Evolutionary conservation across 371 early-diverging fungal species (phyloP), one percentile per base, ranked within the genome.

Genomic region (Apophysomyces variabilis): DNA sequence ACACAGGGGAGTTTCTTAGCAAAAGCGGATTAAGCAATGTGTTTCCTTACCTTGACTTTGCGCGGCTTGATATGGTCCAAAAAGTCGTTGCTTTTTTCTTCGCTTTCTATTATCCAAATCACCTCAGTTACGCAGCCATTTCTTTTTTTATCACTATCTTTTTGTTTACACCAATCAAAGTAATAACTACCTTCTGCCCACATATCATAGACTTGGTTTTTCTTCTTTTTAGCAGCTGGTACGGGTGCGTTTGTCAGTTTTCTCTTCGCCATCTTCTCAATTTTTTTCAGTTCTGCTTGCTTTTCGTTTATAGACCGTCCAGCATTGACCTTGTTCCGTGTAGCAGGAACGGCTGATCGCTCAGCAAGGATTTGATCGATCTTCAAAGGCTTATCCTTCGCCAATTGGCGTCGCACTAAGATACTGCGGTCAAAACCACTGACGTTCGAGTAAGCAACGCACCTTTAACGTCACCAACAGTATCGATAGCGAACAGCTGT

Each of bases 361-460:
- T 77, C 76, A 38, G 83, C 79, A 47, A 96, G 80, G 70, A 96
- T 92, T 68, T 94, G 86, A 64, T 96, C 94, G 65, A 95, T 86
- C 38, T 80, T 78, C 32, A 95, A 89, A 36, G 82, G 81, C 60
- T 79, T 86, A 62, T 84, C 78, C 65, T 80, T 82, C 66, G 77
- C 75, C 36, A 81, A 35, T 56, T 68, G 67, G 41, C 72, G 66
- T 46, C 72, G 71, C 6, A 77, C 81, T 72, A 47, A 44, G 32
- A n/a, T 26, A 38, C 39, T 56, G 56, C 35, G 41, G 45, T 62
- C 39, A 57, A 16, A n/a, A 37, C 7, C 43, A 4, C 43, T 21
- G 13, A 39, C 18, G 9, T 7, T 9, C 9, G 18, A 21, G 16
- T 45, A 54, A 26, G 38, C 35, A 46, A 47, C 60, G 32, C 72